phyloP scores from a whole-genome alignment of 192 early-diverging fungal species.

The Lobulomyces angularis region DNA sequence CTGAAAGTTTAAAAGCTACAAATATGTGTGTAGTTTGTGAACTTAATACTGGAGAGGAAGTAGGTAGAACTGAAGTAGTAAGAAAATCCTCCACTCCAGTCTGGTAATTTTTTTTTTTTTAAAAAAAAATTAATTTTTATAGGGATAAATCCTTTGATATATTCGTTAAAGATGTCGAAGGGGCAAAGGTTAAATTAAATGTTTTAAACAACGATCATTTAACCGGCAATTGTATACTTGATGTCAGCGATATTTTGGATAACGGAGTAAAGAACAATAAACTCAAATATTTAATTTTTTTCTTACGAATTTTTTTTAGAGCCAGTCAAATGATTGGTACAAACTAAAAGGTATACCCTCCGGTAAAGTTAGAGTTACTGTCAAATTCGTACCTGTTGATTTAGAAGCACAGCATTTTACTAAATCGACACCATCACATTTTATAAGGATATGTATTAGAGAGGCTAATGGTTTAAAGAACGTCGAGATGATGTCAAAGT shows the following conservation, averaged over 20 bases:
- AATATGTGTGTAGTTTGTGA: too few species aligned
- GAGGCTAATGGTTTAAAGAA: constrained; percentile 69
- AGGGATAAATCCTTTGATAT: too few species aligned
- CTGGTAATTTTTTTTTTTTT: constrained; percentile 1
- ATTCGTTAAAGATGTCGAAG: too few species aligned
- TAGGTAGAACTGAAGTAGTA: constrained; percentile 27
- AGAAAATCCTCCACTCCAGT: constrained; percentile 32
- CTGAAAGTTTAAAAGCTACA: too few species aligned
- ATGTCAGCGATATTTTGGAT: too few species aligned
- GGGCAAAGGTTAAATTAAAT: too few species aligned
- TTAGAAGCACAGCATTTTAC: constrained; percentile 50
- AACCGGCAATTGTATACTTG: too few species aligned
- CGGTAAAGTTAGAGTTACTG: constrained; percentile 46
- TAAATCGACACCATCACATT: constrained; percentile 52
- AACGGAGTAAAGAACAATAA: too few species aligned
- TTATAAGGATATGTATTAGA: constrained; percentile 63
- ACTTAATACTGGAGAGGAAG: constrained; percentile 17
- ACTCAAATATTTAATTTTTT: too few species aligned
- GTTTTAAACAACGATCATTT: too few species aligned
- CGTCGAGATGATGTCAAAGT: constrained; percentile 71
- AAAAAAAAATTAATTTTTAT: constrained; percentile 6
- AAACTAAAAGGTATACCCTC: constrained; percentile 31
- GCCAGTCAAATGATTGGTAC: constrained; percentile 51
- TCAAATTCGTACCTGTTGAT: constrained; percentile 73
- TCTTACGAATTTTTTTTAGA: too few species aligned